Evolutionary conservation across 129 eudicot species (phyloP).

Genomic region (Scalesia atractyloides): DNA sequence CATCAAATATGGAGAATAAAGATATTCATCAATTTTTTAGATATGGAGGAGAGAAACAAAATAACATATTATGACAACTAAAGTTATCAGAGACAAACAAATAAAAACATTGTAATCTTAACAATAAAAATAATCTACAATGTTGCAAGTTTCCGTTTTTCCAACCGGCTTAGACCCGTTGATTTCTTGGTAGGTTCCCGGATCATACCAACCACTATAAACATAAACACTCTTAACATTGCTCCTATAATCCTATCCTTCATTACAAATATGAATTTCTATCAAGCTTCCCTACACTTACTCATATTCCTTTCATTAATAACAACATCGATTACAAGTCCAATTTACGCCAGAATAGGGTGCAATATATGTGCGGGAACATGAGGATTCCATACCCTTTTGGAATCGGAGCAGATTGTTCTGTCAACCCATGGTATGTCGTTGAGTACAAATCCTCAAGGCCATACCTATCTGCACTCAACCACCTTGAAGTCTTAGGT

Average conservation of each 20-base stretch:
- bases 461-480: neutral
- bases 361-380: neutral
- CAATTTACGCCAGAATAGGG: neutral
- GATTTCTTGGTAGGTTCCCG: too few species aligned
- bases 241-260: neutral
- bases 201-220: too few species aligned
- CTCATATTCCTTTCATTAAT: neutral
- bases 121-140: too few species aligned
- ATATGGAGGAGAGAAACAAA: too few species aligned
- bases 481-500: neutral
- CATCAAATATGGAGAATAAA: too few species aligned
- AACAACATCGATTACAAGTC: neutral
- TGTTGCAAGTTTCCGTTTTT: too few species aligned
- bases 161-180: too few species aligned
- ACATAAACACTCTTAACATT: too few species aligned
- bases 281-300: neutral
- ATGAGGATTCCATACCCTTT: neutral
- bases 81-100: too few species aligned
- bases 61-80: too few species aligned
- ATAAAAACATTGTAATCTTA: too few species aligned
- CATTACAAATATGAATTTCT: neutral
- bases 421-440: neutral
- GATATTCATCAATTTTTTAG: too few species aligned
- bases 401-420: constrained; percentile 7
- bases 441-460: neutral